Conservation (phyloP, 306 rosid genomes). For the Oxytropis ochrocephala region DNA sequence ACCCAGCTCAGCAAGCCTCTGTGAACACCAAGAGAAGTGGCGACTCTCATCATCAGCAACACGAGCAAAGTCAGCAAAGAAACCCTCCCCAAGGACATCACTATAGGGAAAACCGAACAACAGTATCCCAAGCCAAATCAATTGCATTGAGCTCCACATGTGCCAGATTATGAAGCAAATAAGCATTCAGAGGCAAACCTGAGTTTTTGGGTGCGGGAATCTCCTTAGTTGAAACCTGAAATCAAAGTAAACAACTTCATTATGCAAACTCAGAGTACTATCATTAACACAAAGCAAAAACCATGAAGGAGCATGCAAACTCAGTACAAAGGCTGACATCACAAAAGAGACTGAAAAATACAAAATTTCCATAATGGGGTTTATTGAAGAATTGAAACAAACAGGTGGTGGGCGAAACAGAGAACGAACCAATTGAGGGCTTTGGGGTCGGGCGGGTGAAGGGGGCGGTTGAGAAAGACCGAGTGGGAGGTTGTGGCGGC, state of each 20-base stretch:
- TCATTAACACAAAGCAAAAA: neutral
- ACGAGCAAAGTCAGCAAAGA: slow-evolving; percentile 91
- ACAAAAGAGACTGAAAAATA: neutral
- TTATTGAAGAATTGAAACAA: neutral
- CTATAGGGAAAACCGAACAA: slow-evolving; percentile 76
- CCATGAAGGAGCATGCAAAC: neutral
- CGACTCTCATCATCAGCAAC: slow-evolving; percentile 97
- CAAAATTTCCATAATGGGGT: neutral
- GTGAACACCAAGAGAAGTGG: slow-evolving; percentile 89
- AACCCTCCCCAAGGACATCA: slow-evolving; percentile 71
- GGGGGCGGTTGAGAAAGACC: slow-evolving; percentile 52
- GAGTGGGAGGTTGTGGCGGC: slow-evolving; percentile 51
- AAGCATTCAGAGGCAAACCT: slow-evolving; percentile 87
- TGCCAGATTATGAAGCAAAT: slow-evolving; percentile 90
- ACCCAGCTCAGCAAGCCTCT: slow-evolving; percentile 96
- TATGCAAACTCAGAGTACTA: neutral
- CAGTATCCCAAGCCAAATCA: slow-evolving; percentile 96
- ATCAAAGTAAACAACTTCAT: neutral
- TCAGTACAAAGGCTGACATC: neutral
- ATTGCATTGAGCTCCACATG: slow-evolving; percentile 96
- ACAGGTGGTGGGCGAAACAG: neutral
- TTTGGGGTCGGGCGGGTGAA: slow-evolving; percentile 36
- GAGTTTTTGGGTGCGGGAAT: slow-evolving; percentile 82
- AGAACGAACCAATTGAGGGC: slow-evolving; percentile 52
- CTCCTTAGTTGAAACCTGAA: slow-evolving; percentile 80